Conservation (phyloP, 2,329 filamentous ascomycete species). For the Epichloe gansuensis region DNA sequence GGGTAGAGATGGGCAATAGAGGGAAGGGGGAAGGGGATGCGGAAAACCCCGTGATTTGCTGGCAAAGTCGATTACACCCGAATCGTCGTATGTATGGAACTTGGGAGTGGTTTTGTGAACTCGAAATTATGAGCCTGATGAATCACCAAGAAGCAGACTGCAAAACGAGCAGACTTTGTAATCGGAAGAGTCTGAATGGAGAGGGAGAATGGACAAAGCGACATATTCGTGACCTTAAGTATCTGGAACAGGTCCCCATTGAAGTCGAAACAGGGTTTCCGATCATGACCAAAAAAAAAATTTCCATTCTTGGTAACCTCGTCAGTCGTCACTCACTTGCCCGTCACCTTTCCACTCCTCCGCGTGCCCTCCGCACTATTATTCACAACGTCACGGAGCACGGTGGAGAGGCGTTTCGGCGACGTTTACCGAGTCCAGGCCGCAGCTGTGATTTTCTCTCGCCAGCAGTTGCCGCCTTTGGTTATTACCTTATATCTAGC, state of each 20-base stretch:
- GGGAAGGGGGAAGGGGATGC: background rate
- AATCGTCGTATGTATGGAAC: too few relatives aligned
- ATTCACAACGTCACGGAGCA: background rate
- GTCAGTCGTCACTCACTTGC: background rate
- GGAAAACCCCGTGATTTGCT: background rate
- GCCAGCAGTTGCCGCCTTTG: constrained; percentile 2
- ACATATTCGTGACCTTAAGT: background rate
- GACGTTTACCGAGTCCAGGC: constrained; percentile 3
- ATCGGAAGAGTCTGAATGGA: background rate
- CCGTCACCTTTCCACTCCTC: background rate
- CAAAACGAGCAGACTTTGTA: background rate
- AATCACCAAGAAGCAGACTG: background rate
- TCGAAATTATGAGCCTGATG: too few relatives aligned
- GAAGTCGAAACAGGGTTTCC: background rate
- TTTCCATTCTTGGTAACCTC: background rate
- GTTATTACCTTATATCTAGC: background rate
- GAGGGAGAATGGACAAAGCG: background rate
- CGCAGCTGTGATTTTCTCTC: background rate
- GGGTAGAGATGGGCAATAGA: background rate
- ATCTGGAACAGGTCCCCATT: background rate
- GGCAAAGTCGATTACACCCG: background rate
- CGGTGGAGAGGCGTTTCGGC: constrained; percentile 2
- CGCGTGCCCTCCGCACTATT: background rate
- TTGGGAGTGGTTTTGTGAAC: too few relatives aligned
- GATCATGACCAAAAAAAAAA: background rate